These are phyloP conservation scores for Mortierella sp. DNA, from an alignment of 371 early-diverging fungal species.

Conservation along the genomic window DNA sequence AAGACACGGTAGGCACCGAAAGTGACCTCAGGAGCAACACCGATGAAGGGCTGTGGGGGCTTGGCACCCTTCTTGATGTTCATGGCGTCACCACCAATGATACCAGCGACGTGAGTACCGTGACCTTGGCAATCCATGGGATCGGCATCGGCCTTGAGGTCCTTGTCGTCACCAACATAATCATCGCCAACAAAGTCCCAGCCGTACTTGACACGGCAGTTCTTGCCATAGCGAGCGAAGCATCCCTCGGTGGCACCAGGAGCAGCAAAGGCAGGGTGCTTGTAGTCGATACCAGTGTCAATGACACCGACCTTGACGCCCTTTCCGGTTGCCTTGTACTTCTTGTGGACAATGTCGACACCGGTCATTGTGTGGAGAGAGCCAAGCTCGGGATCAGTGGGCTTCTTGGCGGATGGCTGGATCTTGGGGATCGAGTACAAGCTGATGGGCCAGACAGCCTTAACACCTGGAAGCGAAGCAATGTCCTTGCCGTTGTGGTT, in stretches of 20 bases:
- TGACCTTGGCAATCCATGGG: slow-evolving; percentile 62
- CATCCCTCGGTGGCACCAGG: slow-evolving; percentile 36
- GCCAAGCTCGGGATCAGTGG: slow-evolving; percentile 8
- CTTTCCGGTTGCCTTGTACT: slow-evolving; percentile 62
- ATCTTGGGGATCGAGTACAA: slow-evolving; percentile 11
- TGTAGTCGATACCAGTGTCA: slow-evolving; percentile 65
- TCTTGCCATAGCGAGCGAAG: slow-evolving; percentile 49
- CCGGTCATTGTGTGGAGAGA: slow-evolving; percentile 69
- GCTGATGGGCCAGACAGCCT: slow-evolving; percentile 43
- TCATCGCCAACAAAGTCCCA: slow-evolving; percentile 58
- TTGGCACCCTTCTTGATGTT: slow-evolving; percentile 14
- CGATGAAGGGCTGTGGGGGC: slow-evolving; percentile 55
- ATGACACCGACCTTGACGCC: slow-evolving; percentile 70
- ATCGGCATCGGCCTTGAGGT: slow-evolving; percentile 57
- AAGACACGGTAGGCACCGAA: slow-evolving; percentile 72
- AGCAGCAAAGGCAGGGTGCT: slow-evolving; percentile 60
- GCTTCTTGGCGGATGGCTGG: slow-evolving; percentile 4
- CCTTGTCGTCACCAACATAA: slow-evolving; percentile 3
- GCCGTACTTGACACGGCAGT: slow-evolving; percentile 54
- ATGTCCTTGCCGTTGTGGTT: slow-evolving; percentile 24
- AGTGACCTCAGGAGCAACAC: slow-evolving; percentile 70
- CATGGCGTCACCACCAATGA: slow-evolving; percentile 61
- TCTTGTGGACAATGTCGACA: slow-evolving; percentile 60
- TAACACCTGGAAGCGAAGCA: slow-evolving; percentile 33
- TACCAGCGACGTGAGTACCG: slow-evolving; percentile 69